Evolutionary conservation across 345 rosid species (phyloP), one percentile per base, ranked within the genome.

Genomic region (Linum usitatissimum): DNA sequence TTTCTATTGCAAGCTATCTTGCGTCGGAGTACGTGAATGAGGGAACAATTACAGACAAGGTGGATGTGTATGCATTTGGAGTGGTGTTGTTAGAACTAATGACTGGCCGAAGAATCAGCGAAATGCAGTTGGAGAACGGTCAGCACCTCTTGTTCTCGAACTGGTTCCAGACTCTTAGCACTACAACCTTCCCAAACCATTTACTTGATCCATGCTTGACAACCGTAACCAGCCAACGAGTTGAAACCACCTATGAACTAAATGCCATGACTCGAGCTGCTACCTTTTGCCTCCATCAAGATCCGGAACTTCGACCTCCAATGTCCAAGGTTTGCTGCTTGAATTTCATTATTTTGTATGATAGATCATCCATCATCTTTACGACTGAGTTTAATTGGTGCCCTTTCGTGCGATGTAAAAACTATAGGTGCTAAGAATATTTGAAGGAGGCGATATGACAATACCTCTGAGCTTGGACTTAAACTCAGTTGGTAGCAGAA

Each of bases 51-150:
- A 80, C 84, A 0, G 73, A 77, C 57, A 77, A 75, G 64, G 81
- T 79, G 15, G 89, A 86, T 65, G 84, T 79, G 0, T 86, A 82
- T 67, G 87, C 93, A 40, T 86, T 82, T 67, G 93, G 93, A 57
- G 77, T 84, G 65, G 78, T 84, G 38, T 62, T 86, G 56, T 57
- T 86, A 61, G 93, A 86, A 78, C 70, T 86, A 67, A 57, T 86
- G 71, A 80, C 84, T 7, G 87, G 89, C 38, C 71, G 69, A 71
- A 76, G 81, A 73, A 78, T 75, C 53, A 64, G 63, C 14, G 73
- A 80, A 64, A 42, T 84, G 73, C 81, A 74, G 48, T 69, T 63
- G 39, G 74, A 69, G 66, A 56, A 69, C 64, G 75, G 77, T 7
- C 79, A 59, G 64, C 71, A 66, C 54, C 64, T 79, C 36, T 65